Base-by-base conservation (phyloP, 345 rosid genomes). In the Eucalyptus victrix region DNA sequence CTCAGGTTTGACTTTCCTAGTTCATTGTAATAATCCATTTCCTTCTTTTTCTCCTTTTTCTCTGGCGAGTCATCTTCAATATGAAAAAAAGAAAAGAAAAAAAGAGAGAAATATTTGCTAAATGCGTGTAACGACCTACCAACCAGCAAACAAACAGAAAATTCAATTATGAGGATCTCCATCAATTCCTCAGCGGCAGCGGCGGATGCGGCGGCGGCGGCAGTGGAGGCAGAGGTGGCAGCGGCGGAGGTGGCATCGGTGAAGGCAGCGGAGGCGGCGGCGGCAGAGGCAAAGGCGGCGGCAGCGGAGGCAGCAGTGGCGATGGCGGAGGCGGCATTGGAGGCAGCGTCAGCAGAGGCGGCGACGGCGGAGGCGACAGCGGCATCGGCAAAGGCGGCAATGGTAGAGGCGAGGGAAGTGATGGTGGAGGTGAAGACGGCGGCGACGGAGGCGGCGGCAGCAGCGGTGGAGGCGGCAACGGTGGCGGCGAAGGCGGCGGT, bases 61-160 rank as follows among this genome's bases (percentile, higher is more conserved):
- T 37, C 8, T 5, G 5, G 83, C 8, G 11, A 24, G 34, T 80
- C 53, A 34, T 32, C 16, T 40, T 7, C 10, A 21, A 67, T 5
- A 3, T 3, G 7, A 6, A 7, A 21, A 8, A 54, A 8, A 19
- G 51, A 50, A 6, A 50, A 16, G 3, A 89, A 89, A 23, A 4
- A 47, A 87, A 30, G 54, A 11, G 67, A 54, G n/a, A 87, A 87
- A 89, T 92, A 54, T 92, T 92, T 86, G 92, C 87, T 89, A 76
- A 81, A 92, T 6, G 15, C 1, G 49, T 4, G 88, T 49, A 54
- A 93, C 12, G 51, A 67, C 87, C 8, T 4, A 2, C 45, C 81
- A 72, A 18, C 81, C 8, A 10, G 45, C 45, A 19, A 37, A 72
- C 45, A 37, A 5, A 19, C 0, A 8, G 3, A 54, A 4, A 54